These are phyloP conservation scores for Obba rivulosa DNA, from an alignment of 768 basidiomycete species.

Conservation along the genomic window DNA sequence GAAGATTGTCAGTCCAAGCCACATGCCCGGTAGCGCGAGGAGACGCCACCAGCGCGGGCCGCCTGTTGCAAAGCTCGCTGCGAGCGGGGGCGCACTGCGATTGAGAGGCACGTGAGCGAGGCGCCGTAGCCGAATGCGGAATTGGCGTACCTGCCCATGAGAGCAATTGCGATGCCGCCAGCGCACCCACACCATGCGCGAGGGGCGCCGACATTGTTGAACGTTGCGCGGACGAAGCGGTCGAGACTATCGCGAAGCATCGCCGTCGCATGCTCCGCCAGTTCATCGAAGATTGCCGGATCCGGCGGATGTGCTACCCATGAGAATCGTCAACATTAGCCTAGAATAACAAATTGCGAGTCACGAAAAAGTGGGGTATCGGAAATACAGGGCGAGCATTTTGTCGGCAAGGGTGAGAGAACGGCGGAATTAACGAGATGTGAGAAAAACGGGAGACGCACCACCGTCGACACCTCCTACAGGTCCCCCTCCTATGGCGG, in stretches of 20 bases:
- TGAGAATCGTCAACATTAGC: not conserved
- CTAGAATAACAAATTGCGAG: not conserved
- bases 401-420: too few species aligned
- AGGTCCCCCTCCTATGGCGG: constrained; percentile 13
- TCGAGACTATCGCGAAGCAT: constrained; percentile 61
- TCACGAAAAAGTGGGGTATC: not conserved
- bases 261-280: constrained; percentile 49
- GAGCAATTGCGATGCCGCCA: constrained; percentile 47
- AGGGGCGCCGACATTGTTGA: constrained; percentile 65
- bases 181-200: constrained; percentile 66
- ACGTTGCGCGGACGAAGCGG: constrained; percentile 64
- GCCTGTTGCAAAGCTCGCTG: constrained; percentile 40
- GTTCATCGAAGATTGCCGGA: constrained; percentile 55
- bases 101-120: not conserved
- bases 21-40: constrained; percentile 59
- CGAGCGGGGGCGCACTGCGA: constrained; percentile 22
- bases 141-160: constrained; percentile 34
- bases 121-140: not conserved
- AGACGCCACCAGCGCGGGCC: constrained; percentile 54
- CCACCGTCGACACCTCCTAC: constrained; percentile 4
- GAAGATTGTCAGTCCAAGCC: constrained; percentile 61
- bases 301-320: constrained; percentile 45
- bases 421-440: constrained; percentile 3
- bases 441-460: not conserved
- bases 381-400: not conserved